Evolutionary conservation across 1,284 basidiomycete genomes (phyloP), one percentile per base, ranked within the genome.

Genomic region (Sutorius eximius): DNA sequence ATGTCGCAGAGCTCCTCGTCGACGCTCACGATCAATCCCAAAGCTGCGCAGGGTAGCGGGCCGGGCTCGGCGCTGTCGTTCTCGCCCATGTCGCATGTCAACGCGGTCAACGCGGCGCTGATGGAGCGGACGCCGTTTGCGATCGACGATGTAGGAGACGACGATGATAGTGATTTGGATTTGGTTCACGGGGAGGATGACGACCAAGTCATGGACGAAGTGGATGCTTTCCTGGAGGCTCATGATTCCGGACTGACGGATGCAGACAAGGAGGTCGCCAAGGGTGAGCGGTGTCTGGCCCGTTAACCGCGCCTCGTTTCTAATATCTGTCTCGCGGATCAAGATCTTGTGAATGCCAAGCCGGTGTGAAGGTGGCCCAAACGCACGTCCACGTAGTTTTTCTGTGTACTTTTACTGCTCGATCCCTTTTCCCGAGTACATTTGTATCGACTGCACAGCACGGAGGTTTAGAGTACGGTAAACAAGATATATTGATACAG

Each of bases 111-210:
- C 56, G 87, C 89, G 47, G 90, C 90, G 10, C 77, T 95, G 43
- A 87, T 95, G 86, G 90, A 95, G 67, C 78, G 95, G 46, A 93
- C 91, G 36, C 87, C 89, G 59, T 98, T 97, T 71, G 93, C 93
- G 3, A 96, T 97, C 61, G 95, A 98, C 67, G 91, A 94, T 70
- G 91, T 87, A 5, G 87, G 86, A 53, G 65, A 67, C 16, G 65
- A 91, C 44, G 88, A 87, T 22, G 83, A 86, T 45, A 87, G 81
- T 54, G 87, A 88, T 61, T 77, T 83, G 27, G 85, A 85, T 50
- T 81, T 83, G 16, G 85, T 86, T 12, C 81, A 82, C 3, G 78
- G 75, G 10, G 87, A 86, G 9, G 80, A 82, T n/a, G 81, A 80
- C 57, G 91, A 93, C 65, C 83, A 82, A 51, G 89, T 95, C 48